Evolutionary conservation across 1,284 basidiomycete genomes (phyloP).

Genomic region (Ceratobasidium sp.): DNA sequence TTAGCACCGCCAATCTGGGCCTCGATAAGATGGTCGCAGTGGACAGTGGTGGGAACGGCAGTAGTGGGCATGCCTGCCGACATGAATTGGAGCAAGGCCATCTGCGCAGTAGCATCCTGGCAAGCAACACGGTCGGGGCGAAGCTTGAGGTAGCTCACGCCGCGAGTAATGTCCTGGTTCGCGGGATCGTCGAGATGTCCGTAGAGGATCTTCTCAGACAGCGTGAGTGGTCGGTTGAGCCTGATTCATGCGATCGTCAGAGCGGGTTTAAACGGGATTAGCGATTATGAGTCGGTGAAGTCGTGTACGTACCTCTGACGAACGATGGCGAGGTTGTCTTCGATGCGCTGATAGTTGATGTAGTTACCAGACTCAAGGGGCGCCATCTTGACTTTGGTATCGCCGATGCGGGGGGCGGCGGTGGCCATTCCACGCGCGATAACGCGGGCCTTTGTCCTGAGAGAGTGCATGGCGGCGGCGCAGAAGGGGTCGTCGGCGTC

Average conservation of each 20-base stretch:
- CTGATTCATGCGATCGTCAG: conserved; percentile 62
- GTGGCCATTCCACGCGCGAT: conserved; percentile 72
- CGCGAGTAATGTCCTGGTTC: conserved; percentile 89
- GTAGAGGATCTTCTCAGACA: conserved; percentile 99
- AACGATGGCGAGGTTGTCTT: conserved; percentile 91
- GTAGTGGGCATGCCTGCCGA: conserved; percentile 98
- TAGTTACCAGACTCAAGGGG: conserved; percentile 86
- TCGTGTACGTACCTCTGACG: conserved; percentile 75
- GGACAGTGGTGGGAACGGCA: conserved; percentile 97
- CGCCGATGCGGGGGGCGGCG: conserved; percentile 83
- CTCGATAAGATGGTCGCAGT: conserved; percentile 99
- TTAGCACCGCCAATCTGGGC: conserved; percentile 94
- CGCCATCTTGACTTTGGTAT: conserved; percentile 94
- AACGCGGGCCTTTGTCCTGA: conserved; percentile 31
- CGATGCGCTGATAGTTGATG: conserved; percentile 98
- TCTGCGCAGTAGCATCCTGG: conserved; percentile 99
- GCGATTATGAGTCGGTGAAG: not conserved
- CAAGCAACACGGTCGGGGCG: conserved; percentile 98
- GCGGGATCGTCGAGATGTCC: conserved; percentile 97
- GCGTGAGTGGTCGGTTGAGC: conserved; percentile 91
- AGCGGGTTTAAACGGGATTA: not conserved
- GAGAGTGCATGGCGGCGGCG: conserved; percentile 19
- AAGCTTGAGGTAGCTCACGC: conserved; percentile 94
- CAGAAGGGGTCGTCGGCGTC: not conserved
- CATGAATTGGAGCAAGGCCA: conserved; percentile 99